Percentiles rank a stretch among this genome's conserved stretches.
phyloP scores from a whole-genome alignment of 176 grass and related monocot genomes.

The Alopecurus myosuroides region DNA sequence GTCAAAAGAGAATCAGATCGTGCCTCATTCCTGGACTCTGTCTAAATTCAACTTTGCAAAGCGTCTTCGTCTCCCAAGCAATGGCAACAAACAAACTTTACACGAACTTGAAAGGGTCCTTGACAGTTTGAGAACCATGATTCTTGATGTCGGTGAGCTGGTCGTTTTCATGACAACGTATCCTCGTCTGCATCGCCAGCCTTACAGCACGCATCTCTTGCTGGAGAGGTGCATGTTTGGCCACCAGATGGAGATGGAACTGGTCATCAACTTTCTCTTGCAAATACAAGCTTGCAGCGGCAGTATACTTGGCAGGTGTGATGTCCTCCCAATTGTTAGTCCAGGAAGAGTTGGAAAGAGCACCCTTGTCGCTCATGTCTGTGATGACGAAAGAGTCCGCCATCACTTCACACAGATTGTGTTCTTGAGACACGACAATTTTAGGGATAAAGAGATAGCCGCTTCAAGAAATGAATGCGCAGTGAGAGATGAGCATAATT shows the following conservation, averaged over 20 bases:
- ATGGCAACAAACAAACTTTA: not conserved
- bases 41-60: not conserved
- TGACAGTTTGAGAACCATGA: not conserved
- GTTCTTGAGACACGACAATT: not conserved
- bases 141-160: not conserved
- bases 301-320: not conserved
- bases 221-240: constrained; percentile 7
- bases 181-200: not conserved
- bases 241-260: not conserved
- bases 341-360: constrained; percentile 16
- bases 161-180: not conserved
- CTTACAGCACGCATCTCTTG: constrained; percentile 8
- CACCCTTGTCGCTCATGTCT: constrained; percentile 7
- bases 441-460: not conserved
- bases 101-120: not conserved
- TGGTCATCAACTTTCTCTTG: not conserved
- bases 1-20: not conserved
- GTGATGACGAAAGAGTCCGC: constrained; percentile 15
- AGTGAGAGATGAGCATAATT: not conserved
- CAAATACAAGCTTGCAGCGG: not conserved
- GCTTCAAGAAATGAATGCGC: not conserved
- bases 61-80: not conserved
- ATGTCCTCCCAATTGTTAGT: constrained; percentile 1
- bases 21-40: not conserved
- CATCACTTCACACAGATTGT: not conserved